Conservation (phyloP, 164 flowering plant genomes). For the Amborella trichopoda region DNA sequence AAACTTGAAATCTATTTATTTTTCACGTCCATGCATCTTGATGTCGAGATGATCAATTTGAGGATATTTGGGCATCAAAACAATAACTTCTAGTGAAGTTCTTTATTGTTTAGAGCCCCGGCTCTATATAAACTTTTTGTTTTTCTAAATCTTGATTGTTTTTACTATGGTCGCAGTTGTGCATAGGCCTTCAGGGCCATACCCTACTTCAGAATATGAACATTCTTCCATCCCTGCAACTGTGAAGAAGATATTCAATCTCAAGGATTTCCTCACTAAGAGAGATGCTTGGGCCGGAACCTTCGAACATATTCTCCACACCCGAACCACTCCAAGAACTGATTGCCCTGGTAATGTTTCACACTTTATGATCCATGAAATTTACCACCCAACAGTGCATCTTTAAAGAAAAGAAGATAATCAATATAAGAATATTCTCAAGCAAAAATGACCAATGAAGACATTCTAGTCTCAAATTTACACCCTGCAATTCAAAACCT, state of each 20-base stretch:
- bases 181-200: slow-evolving; percentile 69
- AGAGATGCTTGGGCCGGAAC: slow-evolving; percentile 95
- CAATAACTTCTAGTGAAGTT: too few relatives aligned
- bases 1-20: too few relatives aligned
- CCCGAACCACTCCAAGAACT: slow-evolving; percentile 47
- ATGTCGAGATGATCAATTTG: too few relatives aligned
- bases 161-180: too few relatives aligned
- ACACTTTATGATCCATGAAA: neutral
- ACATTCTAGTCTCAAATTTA: neutral
- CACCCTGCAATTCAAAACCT: neutral
- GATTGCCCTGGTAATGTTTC: slow-evolving; percentile 66
- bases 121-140: too few relatives aligned
- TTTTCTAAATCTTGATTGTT: too few relatives aligned
- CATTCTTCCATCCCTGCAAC: slow-evolving; percentile 92
- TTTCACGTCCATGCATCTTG: too few relatives aligned
- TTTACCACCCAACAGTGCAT: neutral
- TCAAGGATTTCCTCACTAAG: slow-evolving; percentile 56
- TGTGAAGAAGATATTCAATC: slow-evolving; percentile 63
- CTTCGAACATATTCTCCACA: slow-evolving; percentile 37
- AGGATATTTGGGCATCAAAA: too few relatives aligned
- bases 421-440: neutral
- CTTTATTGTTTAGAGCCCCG: too few relatives aligned
- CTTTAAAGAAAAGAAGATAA: neutral
- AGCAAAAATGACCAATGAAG: neutral
- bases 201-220: slow-evolving; percentile 59